Evolutionary conservation across 352 stramenopile genomes (phyloP).

Genomic region (Phytopythium chamaehyphon): DNA sequence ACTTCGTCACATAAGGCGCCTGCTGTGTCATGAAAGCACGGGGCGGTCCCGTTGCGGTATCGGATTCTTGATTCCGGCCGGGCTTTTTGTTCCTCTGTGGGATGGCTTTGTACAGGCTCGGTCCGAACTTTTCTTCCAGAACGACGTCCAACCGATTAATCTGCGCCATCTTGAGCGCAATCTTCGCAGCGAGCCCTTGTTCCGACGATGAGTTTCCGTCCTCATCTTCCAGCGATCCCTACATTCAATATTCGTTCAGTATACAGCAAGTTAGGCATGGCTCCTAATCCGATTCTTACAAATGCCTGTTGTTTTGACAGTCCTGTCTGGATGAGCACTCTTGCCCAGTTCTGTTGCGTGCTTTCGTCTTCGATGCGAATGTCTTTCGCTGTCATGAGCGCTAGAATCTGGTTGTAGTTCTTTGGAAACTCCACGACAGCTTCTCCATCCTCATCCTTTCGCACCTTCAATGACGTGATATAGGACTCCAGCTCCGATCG

Average conservation of each 20-base stretch:
- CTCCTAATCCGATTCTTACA: slow-evolving; percentile 22
- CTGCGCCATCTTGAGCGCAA: slow-evolving; percentile 67
- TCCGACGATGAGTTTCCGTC: slow-evolving; percentile 21
- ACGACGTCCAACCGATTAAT: slow-evolving; percentile 57
- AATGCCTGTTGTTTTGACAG: slow-evolving; percentile 66
- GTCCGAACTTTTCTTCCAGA: slow-evolving; percentile 60
- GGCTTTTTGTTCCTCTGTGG: slow-evolving; percentile 18
- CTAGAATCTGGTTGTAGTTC: slow-evolving; percentile 64
- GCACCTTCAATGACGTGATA: slow-evolving; percentile 28
- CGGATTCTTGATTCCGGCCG: slow-evolving; percentile 4
- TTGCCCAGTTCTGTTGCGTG: slow-evolving; percentile 43
- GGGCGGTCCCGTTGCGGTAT: not conserved
- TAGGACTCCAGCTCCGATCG: slow-evolving; percentile 44
- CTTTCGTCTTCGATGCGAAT: slow-evolving; percentile 19
- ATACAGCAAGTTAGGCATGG: not conserved
- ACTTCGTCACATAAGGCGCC: not conserved
- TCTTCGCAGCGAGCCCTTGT: slow-evolving; percentile 41
- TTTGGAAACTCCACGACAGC: slow-evolving; percentile 44
- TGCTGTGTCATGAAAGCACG: slow-evolving; percentile 21
- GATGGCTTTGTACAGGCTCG: slow-evolving; percentile 38
- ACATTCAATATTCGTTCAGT: not conserved
- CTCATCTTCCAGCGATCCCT: slow-evolving; percentile 46
- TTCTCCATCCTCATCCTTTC: slow-evolving; percentile 44
- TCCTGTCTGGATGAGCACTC: slow-evolving; percentile 54
- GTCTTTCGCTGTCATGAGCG: slow-evolving; percentile 61